A percentile compares a stretch with the other conserved stretches of the same genome.
Conservation (phyloP, 345 rosid species). For the Schrenkiella parvula region DNA sequence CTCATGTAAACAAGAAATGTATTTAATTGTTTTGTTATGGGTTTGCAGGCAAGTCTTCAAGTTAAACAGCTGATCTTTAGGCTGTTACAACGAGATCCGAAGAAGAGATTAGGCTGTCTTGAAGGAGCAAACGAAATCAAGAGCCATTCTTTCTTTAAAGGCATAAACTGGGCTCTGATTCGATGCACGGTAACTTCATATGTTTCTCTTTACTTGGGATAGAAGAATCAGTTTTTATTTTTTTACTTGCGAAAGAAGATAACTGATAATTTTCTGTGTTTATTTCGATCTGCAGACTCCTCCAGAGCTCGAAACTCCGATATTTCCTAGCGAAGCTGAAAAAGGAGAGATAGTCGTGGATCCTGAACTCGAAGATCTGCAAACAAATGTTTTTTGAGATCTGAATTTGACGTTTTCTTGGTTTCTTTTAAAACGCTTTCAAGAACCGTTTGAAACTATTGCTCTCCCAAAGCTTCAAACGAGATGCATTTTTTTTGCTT, state of each 20-base stretch:
- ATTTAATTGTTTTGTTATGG: neutral
- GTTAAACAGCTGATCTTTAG: slow-evolving; percentile 76
- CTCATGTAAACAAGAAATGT: neutral
- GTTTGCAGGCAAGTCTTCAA: slow-evolving; percentile 61
- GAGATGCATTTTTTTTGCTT: neutral
- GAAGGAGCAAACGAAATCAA: slow-evolving; percentile 89
- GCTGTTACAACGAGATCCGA: slow-evolving; percentile 81
- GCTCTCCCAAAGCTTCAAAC: neutral
- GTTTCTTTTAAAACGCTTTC: neutral
- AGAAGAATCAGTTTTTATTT: neutral
- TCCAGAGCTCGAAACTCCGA: slow-evolving; percentile 72
- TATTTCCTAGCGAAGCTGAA: slow-evolving; percentile 39
- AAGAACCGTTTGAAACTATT: slow-evolving; percentile 2
- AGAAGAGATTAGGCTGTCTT: slow-evolving; percentile 64
- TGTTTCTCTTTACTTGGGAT: slow-evolving; percentile 10
- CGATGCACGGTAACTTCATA: slow-evolving; percentile 67
- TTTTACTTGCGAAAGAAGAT: slow-evolving; percentile 10
- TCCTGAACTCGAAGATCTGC: slow-evolving; percentile 66
- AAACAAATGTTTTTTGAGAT: slow-evolving; percentile 66
- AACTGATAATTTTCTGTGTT: neutral
- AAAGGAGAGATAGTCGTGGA: slow-evolving; percentile 46
- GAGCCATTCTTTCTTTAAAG: slow-evolving; percentile 77
- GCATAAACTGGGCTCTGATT: slow-evolving; percentile 80
- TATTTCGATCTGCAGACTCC: slow-evolving; percentile 47
- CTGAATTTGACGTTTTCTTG: neutral